phyloP scores from a whole-genome alignment of 1,139 yeast species.

The Magnusiomyces paraingens region DNA sequence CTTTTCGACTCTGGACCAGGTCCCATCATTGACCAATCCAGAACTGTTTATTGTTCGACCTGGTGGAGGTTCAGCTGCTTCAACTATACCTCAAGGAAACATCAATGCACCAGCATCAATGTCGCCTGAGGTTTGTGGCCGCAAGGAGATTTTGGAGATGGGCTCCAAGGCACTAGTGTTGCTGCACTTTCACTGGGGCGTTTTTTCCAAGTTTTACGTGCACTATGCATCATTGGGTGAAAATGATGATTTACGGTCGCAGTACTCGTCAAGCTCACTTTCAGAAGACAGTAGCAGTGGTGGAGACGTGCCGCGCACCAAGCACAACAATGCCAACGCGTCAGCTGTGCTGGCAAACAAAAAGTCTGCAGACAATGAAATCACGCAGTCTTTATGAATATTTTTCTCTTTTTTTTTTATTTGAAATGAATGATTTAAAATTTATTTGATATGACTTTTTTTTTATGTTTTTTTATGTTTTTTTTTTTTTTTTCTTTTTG shows the following conservation, averaged over 20 bases:
- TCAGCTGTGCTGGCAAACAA: background rate
- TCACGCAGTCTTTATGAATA: slow-evolving; percentile 7
- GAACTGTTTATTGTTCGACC: slow-evolving; percentile 9
- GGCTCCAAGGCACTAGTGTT: slow-evolving; percentile 49
- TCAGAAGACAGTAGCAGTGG: background rate
- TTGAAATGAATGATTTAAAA: background rate
- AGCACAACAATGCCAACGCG: slow-evolving; percentile 3
- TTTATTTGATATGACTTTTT: background rate
- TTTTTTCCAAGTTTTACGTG: slow-evolving; percentile 44
- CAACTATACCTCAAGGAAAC: background rate
- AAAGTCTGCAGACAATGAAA: slow-evolving; percentile 9
- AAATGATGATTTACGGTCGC: background rate
- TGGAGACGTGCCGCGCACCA: background rate
- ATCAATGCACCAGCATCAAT: background rate
- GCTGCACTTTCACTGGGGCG: slow-evolving; percentile 66
- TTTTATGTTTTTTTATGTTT: background rate
- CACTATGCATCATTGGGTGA: slow-evolving; percentile 19
- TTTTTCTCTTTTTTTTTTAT: background rate
- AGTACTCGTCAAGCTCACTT: background rate
- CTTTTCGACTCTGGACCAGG: slow-evolving; percentile 21
- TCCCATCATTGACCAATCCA: slow-evolving; percentile 15
- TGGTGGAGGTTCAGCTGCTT: background rate
- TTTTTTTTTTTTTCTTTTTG: too few relatives aligned
- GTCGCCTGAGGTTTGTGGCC: background rate
- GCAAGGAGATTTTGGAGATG: slow-evolving; percentile 8